Base-by-base conservation (phyloP, 805 yeast species). In the Millerozyma miso region DNA sequence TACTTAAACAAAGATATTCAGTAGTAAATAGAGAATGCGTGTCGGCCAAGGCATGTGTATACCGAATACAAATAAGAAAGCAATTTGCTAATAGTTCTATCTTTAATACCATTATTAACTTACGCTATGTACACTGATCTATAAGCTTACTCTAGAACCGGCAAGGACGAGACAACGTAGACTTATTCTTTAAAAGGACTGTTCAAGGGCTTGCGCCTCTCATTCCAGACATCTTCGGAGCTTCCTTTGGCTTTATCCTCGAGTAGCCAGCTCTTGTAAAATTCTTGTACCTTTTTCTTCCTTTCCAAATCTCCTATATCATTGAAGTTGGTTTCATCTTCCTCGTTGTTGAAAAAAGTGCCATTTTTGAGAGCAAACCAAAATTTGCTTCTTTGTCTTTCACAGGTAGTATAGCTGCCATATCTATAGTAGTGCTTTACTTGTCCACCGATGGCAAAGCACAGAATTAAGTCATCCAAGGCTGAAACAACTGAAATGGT, bases 391-490 rank as follows among this genome's bases (percentile, higher is more conserved):
- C 86, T 71, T 54, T 85, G 85, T 39, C 74, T 75, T 35, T 73
- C 74, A 62, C 98, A 91, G 46, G 79, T 69, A 39, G 82, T 80
- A 53, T 88, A 74, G 35, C 81, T 79, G 2, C 97, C 97, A 56
- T 80, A 85, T 42, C 97, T 70, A 59, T 90, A 91, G 55, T 85
- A 85, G 62, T 85, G 77, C 46, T 95, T 77, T 16, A 87, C 66
- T 58, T 90, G 97, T 0, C 97, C 97, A 3, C 96, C 97, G 2
- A 90, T 58, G 0, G 97, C 86, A 65, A 86, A 88, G 60, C 98
- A 91, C 37, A 79, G 82, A 37, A 89, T 74, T 17, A 90, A 69
- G 56, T 88, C 95, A 61, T 90, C 96, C 62, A 90, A 83, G 1
- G 93, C 93, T 35, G 91, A 88, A 41, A 83, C 71, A 4, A 69